Percentiles rank a stretch among this genome's conserved stretches.
phyloP scores from a whole-genome alignment of 495 filamentous ascomycete genomes.

The Penicillium mononematosum region DNA sequence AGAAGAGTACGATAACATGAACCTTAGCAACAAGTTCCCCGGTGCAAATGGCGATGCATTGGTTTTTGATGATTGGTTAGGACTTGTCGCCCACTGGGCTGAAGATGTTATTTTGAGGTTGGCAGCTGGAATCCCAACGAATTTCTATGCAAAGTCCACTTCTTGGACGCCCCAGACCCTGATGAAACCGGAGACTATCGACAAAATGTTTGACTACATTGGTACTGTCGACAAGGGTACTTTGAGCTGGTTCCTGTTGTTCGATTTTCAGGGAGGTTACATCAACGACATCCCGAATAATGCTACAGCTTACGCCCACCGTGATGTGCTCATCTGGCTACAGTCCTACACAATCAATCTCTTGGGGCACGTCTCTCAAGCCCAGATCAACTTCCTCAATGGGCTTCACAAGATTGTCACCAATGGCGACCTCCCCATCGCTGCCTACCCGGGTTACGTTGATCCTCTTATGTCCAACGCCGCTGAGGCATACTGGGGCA shows the following conservation, averaged over 20 bases:
- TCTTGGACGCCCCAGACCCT: not conserved
- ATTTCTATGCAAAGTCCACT: not conserved
- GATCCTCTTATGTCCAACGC: not conserved
- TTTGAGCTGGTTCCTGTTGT: slow-evolving; percentile 43
- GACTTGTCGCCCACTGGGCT: not conserved
- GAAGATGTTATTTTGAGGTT: slow-evolving; percentile 22
- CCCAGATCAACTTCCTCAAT: not conserved
- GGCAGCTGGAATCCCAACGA: not conserved
- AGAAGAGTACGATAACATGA: not conserved
- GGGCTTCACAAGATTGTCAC: not conserved
- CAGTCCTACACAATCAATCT: not conserved
- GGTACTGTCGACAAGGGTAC: slow-evolving; percentile 46
- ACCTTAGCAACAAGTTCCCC: not conserved
- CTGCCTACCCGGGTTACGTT: not conserved
- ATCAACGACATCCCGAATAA: slow-evolving; percentile 33
- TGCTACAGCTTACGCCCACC: slow-evolving; percentile 39
- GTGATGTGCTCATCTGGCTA: slow-evolving; percentile 18
- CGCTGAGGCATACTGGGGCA: not conserved
- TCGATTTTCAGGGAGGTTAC: slow-evolving; percentile 42
- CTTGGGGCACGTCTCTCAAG: not conserved
- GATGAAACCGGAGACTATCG: not conserved
- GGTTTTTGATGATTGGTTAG: not conserved
- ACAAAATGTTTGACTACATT: slow-evolving; percentile 27
- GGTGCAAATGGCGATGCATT: not conserved
- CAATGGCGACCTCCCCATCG: not conserved